Evolutionary conservation across 176 grass and related monocot genomes (phyloP), one percentile per base, ranked within the genome.

Genomic region (Tillandsia fasciculata): DNA sequence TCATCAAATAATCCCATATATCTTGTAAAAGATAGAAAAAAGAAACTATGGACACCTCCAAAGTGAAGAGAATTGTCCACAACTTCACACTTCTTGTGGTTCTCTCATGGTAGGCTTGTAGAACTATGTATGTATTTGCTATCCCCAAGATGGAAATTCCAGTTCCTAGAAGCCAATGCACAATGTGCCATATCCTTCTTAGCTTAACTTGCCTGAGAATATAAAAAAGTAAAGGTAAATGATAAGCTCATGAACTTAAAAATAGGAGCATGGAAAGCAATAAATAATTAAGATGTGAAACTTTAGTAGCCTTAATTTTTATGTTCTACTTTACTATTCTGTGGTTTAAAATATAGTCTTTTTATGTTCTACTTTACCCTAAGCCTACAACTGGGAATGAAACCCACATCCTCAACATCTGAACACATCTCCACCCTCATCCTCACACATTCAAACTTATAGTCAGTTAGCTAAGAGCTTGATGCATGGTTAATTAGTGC

Each of bases 11-110:
- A 76, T 73, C 81, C 90, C 90, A 84, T 68, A 84, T 84, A 52
- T 90, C 95, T 80, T 93, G 86, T 56, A 90, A 71, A 26, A 94
- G 80, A 77, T 93, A 99, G 72, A 90, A 17, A 51, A 99, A 84
- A 65, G 73, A 80, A 52, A 90, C 63, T 14, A 94, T 73, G 70
- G 69, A 80, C 70, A 99, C 28, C 85, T 99, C 83, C 57, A 90
- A 64, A 17, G 95, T 94, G 71, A 99, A 84, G 26, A 94, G 87
- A 64, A 74, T 69, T 1, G 76, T 85, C 95, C 87, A 99, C 49
- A 86, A 49, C 64, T 17, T 82, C 66, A 99, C 87, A 73, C 75
- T 90, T 74, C 73, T 88, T 17, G 72, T 52, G 50, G 84, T 90
- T 83, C 58, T 90, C 78, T 86, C 73, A 54, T 99, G 87, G 82